Evolutionary conservation across 1,139 yeast species (phyloP), one percentile per base, ranked within the genome.

Genomic region (Lodderomyces metapsilosis): DNA sequence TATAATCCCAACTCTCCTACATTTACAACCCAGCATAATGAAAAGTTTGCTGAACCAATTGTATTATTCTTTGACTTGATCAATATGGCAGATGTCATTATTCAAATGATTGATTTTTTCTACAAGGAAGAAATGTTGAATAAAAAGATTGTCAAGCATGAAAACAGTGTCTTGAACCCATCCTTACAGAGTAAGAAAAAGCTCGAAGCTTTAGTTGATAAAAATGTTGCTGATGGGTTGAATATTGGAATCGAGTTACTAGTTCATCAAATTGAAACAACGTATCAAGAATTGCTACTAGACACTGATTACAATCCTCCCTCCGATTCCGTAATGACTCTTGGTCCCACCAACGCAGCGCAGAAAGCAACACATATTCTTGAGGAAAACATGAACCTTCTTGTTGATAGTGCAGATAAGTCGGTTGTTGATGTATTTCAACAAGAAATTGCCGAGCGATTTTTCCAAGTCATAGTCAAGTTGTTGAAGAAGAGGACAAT

Each of bases 51-150:
- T 9, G 94, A 86, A 50, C 98, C 98, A 0, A 70, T 92, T 40
- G 86, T 87, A 0, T 78, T 87, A 42, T 92, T 92, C 56, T 86
- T 94, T 15, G 97, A 91, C 57, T 71, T 92, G 47, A 94, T 92
- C 34, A 92, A 91, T 53, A 83, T 88, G 52, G 98, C 96, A 6
- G 98, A 92, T 59, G 68, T 91, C 47, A 88, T 92, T 23, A 85
- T 88, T 54, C 98, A 91, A 58, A 88, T 92, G 95, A 68, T 89
- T 35, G 92, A 88, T 46, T 88, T 89, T 2, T 92, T 92, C 54
- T 91, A 88, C 62, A 85, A 87, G 51, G 92, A 88, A 57, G 98
- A 92, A 57, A 71, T 92, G 50, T 75, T 86, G 2, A 64, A 72
- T 34, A 68, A 78, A 38, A 76, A 76, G 35, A 74, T 84, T 20